phyloP scores from a whole-genome alignment of 192 early-diverging fungal genomes.

The Backusella liffmaniae region DNA sequence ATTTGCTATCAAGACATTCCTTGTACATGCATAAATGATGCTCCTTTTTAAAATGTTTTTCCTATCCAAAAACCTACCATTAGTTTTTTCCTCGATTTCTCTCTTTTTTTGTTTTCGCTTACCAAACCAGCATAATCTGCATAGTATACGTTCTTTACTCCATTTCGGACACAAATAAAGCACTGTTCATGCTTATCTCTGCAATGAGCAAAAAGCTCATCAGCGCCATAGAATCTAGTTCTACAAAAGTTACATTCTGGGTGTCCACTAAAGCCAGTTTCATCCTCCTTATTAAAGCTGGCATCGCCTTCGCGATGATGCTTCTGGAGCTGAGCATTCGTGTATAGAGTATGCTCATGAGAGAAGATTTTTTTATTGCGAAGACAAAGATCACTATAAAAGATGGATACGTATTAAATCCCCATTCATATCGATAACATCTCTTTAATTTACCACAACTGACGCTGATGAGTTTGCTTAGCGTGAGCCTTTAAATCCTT shows the following conservation, averaged over 20 bases:
- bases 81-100: not conserved
- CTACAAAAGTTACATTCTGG: constrained; percentile 91
- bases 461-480: constrained; percentile 67
- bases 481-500: constrained; percentile 80
- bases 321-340: constrained; percentile 64
- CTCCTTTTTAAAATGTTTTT: constrained; percentile 74
- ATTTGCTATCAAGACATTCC: constrained; percentile 90
- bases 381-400: constrained; percentile 79
- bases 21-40: constrained; percentile 81
- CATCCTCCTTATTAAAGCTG: constrained; percentile 45
- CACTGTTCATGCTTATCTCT: constrained; percentile 92
- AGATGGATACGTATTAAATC: constrained; percentile 2
- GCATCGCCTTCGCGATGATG: constrained; percentile 76
- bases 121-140: constrained; percentile 78
- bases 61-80: constrained; percentile 28
- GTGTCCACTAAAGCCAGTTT: constrained; percentile 77
- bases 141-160: constrained; percentile 85
- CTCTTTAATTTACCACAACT: constrained; percentile 67
- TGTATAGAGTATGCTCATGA: constrained; percentile 89
- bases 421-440: not conserved
- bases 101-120: constrained; percentile 24
- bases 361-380: constrained; percentile 91
- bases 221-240: constrained; percentile 80
- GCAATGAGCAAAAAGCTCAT: constrained; percentile 95
- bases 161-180: constrained; percentile 75